Evolutionary conservation across 345 rosid genomes (phyloP), one percentile per base, ranked within the genome.

Genomic region (Iberis pinnata): DNA sequence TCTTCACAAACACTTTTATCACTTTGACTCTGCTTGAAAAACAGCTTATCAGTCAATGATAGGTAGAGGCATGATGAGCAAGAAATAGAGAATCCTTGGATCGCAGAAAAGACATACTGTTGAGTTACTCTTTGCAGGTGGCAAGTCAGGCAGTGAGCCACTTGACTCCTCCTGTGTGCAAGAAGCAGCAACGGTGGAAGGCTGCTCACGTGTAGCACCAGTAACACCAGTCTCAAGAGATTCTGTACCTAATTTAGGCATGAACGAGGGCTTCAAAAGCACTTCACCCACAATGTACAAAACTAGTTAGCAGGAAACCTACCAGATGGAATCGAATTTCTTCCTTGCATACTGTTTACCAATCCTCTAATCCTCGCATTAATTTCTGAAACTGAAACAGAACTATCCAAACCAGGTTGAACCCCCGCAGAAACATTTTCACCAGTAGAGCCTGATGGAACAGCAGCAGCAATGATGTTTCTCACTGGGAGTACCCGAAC

Each of bases 281-380:
- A 60, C 56, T 41, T 68, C 16, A 16, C 41, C 17, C 22, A 56
- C 7, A 33, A 40, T 18, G 49, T 38, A 14, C 43, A 40, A 37
- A 2, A 16, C n/a, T 16, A 22, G 58, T 50, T 46, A 58, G 51
- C 33, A 19, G 42, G 35, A 44, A 27, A 69, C 25, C 54, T 66
- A 85, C 97, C 89, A 29, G 83, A 53, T 25, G 70, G 68, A 59
- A 40, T 57, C 68, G 42, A 84, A 69, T 32, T 75, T 61, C 73
- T 75, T 68, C 81, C 85, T 56, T 68, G 82, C 57, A 63, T 63
- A 65, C 64, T 73, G 49, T 66, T 66, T 41, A 58, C 73, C 12
- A 74, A 18, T 49, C 66, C 72, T 61, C 89, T 74, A 37, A 85
- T 12, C 31, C 56, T 72, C 29, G 85, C 72, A 70, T 72, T 75